A percentile compares a stretch with the other conserved stretches of the same genome.
phyloP scores from a whole-genome alignment of 371 early-diverging fungal genomes.

The Entomophthora muscae region DNA sequence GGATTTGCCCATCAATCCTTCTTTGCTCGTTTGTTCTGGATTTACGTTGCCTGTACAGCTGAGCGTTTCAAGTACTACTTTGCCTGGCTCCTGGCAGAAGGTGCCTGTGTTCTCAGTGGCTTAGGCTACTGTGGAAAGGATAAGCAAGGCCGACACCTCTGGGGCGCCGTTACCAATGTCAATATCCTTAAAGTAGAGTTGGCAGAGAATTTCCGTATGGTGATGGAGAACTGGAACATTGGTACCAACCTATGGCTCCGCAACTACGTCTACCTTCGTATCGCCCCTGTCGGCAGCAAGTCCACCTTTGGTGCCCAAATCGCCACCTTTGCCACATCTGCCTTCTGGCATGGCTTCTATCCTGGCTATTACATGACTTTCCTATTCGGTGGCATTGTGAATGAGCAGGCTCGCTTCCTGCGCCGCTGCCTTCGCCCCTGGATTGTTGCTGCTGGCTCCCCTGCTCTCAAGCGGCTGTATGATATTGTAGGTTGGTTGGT shows the following conservation, averaged over 20 bases:
- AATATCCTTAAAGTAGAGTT: conserved; percentile 46
- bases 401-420: conserved; percentile 14
- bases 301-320: conserved; percentile 30
- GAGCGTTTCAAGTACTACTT: conserved; percentile 68
- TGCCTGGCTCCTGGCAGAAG: conserved; percentile 76
- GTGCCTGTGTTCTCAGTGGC: conserved; percentile 63
- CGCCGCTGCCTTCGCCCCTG: conserved; percentile 54
- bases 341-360: conserved; percentile 92
- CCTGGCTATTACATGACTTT: conserved; percentile 64
- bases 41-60: conserved; percentile 40
- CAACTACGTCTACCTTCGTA: conserved; percentile 58
- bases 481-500: conserved; percentile 42
- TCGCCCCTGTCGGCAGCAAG: conserved; percentile 30
- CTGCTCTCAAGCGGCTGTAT: conserved; percentile 22
- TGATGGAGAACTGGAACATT: conserved; percentile 74
- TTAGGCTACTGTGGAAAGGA: conserved; percentile 66
- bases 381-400: conserved; percentile 1
- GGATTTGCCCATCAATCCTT: conserved; percentile 2
- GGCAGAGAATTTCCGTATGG: conserved; percentile 42
- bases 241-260: conserved; percentile 75
- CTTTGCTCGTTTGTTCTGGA: conserved; percentile 24
- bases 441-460: conserved; percentile 22
- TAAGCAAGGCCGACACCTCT: conserved; percentile 22
- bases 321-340: conserved; percentile 56
- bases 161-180: conserved; percentile 49